These are phyloP conservation scores for Quercus phellos DNA, from an alignment of 331 rosid genomes.

Conservation along the genomic window DNA sequence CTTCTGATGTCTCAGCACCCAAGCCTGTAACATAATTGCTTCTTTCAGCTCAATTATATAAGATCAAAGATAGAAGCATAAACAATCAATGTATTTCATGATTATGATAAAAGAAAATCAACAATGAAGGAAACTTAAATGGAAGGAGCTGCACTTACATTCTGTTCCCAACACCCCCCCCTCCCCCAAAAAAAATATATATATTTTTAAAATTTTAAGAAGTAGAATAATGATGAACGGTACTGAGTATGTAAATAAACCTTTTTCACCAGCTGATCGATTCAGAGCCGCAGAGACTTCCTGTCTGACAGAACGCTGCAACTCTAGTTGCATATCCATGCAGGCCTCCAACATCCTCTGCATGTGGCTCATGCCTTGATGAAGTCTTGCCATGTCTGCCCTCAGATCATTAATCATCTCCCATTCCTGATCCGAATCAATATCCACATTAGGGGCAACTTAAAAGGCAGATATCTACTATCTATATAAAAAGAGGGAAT, in stretches of 20 bases:
- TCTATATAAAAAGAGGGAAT: too few species aligned
- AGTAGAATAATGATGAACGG: neutral
- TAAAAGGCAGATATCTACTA: neutral
- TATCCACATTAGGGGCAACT: constrained; percentile 15
- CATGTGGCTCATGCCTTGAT: constrained; percentile 99
- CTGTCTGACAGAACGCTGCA: constrained; percentile 98
- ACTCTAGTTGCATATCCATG: constrained; percentile 99
- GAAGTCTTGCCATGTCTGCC: constrained; percentile 96
- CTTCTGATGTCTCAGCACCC: constrained; percentile 85
- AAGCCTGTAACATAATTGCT: constrained; percentile 44
- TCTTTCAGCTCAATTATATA: neutral
- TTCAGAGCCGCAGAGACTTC: constrained; percentile 98
- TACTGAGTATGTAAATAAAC: constrained; percentile 26
- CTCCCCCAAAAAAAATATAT: too few species aligned
- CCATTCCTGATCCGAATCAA: constrained; percentile 72
- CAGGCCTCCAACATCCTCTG: constrained; percentile 99
- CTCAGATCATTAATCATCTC: constrained; percentile 90
- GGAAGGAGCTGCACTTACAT: neutral
- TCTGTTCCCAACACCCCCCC: neutral
- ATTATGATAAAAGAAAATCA: neutral
- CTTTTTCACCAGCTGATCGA: constrained; percentile 77
- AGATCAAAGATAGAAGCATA: neutral
- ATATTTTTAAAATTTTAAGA: neutral
- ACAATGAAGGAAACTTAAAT: neutral
- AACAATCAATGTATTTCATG: neutral